Evolutionary conservation across 306 rosid species (phyloP), one percentile per base, ranked within the genome.

Genomic region (Lupinus albus): DNA sequence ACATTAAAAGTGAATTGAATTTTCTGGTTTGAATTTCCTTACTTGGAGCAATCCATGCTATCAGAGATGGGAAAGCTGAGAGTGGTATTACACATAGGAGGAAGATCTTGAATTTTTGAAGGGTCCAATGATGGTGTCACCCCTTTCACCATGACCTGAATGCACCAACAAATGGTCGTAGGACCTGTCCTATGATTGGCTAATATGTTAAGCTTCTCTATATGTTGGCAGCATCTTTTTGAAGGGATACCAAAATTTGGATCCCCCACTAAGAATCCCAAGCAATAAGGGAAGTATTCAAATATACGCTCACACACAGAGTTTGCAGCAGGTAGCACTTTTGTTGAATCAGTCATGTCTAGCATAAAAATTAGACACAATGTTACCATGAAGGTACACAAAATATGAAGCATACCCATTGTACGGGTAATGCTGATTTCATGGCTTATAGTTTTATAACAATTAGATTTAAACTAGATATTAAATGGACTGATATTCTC

Each of bases 61-160:
- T 78, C 70, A 53, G 76, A 78, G 20, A 78, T 82, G 39, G 86
- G 83, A 52, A 82, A 78, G 7, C 73, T 78, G 32, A 82, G 83
- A 11, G 69, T 55, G 25, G 73, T 65, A 45, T 79, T 11, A 49
- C 84, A 79, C 61, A 49, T 32, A 21, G 8, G 2, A 2, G 84
- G 84, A 48, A 82, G 81, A 45, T 39, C 28, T 18, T 62, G 41
- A 9, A 76, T 46, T 12, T 17, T 11, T 32, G 63, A 56, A 3
- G 77, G 18, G 28, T 4, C 3, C 64, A 79, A 38, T 12, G 68
- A 4, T 11, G 79, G 79, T 28, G 44, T 15, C 18, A 16, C 14
- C 11, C 81, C 81, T 71, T 63, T 79, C 35, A 63, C 55, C 76
- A 51, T 72, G 39, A 28, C 54, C 72, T 79, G 52, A 76, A 79